Conservation (phyloP, 106 monocot species). For the Acanthochlamys bracteata region DNA sequence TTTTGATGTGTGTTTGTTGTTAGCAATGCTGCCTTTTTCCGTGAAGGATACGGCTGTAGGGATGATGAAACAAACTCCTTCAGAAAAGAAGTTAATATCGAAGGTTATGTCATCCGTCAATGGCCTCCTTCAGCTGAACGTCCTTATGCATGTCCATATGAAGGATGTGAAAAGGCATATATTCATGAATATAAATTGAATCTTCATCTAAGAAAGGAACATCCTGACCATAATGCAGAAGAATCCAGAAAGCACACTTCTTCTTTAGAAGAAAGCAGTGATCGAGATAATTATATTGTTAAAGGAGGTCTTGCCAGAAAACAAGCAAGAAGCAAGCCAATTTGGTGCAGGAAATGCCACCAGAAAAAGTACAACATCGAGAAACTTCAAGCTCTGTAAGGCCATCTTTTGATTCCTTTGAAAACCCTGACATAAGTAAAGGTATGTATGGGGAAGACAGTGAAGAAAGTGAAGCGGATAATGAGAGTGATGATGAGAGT, state of each 20-base stretch:
- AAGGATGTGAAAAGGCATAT: constrained; percentile 67
- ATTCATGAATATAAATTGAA: constrained; percentile 83
- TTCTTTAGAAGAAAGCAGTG: constrained; percentile 13
- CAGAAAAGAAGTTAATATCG: constrained; percentile 23
- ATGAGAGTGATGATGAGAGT: constrained; percentile 40
- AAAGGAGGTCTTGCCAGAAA: constrained; percentile 19
- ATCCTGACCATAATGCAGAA: constrained; percentile 30
- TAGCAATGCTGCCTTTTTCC: not conserved
- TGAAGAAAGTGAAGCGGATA: constrained; percentile 77
- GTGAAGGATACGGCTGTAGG: constrained; percentile 13
- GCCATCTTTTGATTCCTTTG: not conserved
- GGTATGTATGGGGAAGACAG: constrained; percentile 54
- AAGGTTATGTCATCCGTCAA: constrained; percentile 25
- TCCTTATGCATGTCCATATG: constrained; percentile 60
- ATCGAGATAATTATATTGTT: constrained; percentile 18
- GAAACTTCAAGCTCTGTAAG: constrained; percentile 4
- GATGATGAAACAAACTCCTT: constrained; percentile 11
- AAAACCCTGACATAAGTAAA: constrained; percentile 36
- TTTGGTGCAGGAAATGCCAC: constrained; percentile 18
- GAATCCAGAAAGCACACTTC: constrained; percentile 19
- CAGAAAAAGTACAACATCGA: constrained; percentile 16
- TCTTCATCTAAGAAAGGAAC: constrained; percentile 59
- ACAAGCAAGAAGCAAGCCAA: constrained; percentile 31
- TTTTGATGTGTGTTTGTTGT: not conserved
- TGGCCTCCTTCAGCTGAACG: constrained; percentile 35